These are phyloP conservation scores for Smittium culicis DNA, from an alignment of 371 early-diverging fungal genomes.

Conservation along the genomic window DNA sequence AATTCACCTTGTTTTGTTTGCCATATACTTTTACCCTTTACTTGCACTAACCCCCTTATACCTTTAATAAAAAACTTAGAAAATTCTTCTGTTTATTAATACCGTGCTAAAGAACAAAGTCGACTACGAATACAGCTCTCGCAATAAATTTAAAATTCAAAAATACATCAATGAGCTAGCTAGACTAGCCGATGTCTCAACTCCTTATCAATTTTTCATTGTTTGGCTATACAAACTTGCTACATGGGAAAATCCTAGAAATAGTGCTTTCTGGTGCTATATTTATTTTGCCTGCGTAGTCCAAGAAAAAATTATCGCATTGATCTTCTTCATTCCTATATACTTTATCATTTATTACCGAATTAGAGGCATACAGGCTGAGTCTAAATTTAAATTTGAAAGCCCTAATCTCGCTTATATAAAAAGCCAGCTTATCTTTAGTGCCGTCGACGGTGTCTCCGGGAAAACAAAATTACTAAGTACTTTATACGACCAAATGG, in stretches of 20 bases:
- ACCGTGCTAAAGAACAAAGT: slow-evolving; percentile 3
- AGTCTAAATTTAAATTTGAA: slow-evolving; percentile 28
- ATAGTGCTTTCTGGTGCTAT: slow-evolving; percentile 25
- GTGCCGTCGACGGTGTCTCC: slow-evolving; percentile 23
- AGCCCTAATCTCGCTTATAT: slow-evolving; percentile 30
- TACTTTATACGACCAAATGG: slow-evolving; percentile 30
- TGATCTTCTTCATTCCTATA: slow-evolving; percentile 24
- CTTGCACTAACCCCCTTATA: too few relatives aligned
- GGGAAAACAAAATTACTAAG: slow-evolving; percentile 26
- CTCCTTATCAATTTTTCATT: slow-evolving; percentile 29
- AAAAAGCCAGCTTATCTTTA: slow-evolving; percentile 22
- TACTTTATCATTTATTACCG: slow-evolving; percentile 29
- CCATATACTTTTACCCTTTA: too few relatives aligned
- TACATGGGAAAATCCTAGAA: slow-evolving; percentile 29
- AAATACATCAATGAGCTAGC: slow-evolving; percentile 25
- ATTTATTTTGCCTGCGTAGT: slow-evolving; percentile 24
- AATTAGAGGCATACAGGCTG: slow-evolving; percentile 28
- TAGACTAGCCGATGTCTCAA: slow-evolving; percentile 29
- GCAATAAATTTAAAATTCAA: slow-evolving; percentile 29
- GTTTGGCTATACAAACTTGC: slow-evolving; percentile 31
- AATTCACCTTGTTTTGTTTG: too few relatives aligned
- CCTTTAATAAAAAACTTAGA: too few relatives aligned
- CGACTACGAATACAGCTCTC: slow-evolving; percentile 18
- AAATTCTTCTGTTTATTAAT: background rate
- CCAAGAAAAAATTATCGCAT: slow-evolving; percentile 19